Base-by-base conservation (phyloP, 768 basidiomycete genomes). In the Glaciozyma antarctica region DNA sequence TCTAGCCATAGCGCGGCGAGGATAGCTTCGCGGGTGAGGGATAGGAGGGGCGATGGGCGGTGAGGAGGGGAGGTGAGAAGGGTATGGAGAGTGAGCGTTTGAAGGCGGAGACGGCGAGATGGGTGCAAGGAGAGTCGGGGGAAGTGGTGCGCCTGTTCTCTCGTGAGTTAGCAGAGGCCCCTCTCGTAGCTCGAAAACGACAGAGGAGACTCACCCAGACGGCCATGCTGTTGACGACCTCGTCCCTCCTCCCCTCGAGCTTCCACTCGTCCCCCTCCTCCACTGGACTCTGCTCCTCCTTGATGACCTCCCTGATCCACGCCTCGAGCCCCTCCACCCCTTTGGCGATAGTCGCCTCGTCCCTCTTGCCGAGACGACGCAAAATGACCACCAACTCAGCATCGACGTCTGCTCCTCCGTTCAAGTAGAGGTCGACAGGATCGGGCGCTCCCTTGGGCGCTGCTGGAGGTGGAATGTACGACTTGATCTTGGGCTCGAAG, bases 361-460 rank as follows among this genome's bases (percentile, higher is more conserved):
- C 90, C 78, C 94, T 94, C 82, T 98, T 98, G 32, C 83, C 85
- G 59, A 98, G 79, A 68, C 83, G 82, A 57, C 90, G 79, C 60
- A 97, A 80, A 3, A 91, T 82, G 55, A 97, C 84, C 10, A 92
- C 80, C 26, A 98, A 79, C 32, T 91, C 90, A 2, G 91, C 87
- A 34, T 71, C 69, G 55, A 62, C 84, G 0, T 82, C 79, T 30
- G 88, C 88, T 73, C 88, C 66, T 22, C 66, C 66, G 7, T 16
- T 43, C 57, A 68, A 52, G 53, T 60, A 71, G 22, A 71, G 12
- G 62, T 71, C 70, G 62, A 71, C 70, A 0, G 70, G 70, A 43
- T 71, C 70, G 22, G 64, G 62, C 22, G 48, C 45, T 4, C 66
- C 66, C 43, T 68, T 66, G 9, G 78, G 78, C 10, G 78, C 76